A percentile compares a stretch with the other conserved stretches of the same genome.
Conservation (phyloP, 169 alveolate species). For the Cryptosporidium ryanae region DNA sequence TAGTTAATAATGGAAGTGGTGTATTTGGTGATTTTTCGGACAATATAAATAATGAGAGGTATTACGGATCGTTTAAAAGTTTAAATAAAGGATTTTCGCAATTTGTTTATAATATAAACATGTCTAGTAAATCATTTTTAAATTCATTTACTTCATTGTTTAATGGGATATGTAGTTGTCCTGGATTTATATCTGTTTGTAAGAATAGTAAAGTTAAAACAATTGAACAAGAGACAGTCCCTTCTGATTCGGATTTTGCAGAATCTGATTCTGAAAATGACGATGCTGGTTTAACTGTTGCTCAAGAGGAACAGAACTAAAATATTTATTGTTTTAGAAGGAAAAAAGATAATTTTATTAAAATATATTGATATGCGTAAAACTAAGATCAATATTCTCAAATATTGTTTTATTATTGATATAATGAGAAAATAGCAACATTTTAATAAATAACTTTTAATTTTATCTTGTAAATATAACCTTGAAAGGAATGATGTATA, state of each 20-base stretch:
- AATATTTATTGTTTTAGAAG: too few relatives aligned
- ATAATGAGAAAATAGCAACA: too few relatives aligned
- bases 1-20: conserved; percentile 2
- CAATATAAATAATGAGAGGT: too few relatives aligned
- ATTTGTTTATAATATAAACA: not conserved
- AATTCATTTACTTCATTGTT: conserved; percentile 23
- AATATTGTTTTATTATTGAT: too few relatives aligned
- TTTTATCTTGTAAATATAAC: too few relatives aligned
- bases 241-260: conserved; percentile 73
- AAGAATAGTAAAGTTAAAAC: conserved; percentile 35
- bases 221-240: conserved; percentile 56
- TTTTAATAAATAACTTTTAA: too few relatives aligned
- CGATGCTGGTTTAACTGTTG: conserved; percentile 51
- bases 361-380: too few relatives aligned
- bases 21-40: not conserved
- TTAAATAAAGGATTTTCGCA: too few relatives aligned
- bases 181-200: conserved; percentile 65
- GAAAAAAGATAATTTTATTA: too few relatives aligned
- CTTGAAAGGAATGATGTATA: too few relatives aligned
- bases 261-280: conserved; percentile 62
- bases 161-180: conserved; percentile 60
- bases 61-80: too few relatives aligned
- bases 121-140: not conserved
- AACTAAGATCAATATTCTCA: too few relatives aligned
- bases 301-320: conserved; percentile 58